Evolutionary conservation across 805 yeast species (phyloP).

Genomic region (Suhomyces sp.): DNA sequence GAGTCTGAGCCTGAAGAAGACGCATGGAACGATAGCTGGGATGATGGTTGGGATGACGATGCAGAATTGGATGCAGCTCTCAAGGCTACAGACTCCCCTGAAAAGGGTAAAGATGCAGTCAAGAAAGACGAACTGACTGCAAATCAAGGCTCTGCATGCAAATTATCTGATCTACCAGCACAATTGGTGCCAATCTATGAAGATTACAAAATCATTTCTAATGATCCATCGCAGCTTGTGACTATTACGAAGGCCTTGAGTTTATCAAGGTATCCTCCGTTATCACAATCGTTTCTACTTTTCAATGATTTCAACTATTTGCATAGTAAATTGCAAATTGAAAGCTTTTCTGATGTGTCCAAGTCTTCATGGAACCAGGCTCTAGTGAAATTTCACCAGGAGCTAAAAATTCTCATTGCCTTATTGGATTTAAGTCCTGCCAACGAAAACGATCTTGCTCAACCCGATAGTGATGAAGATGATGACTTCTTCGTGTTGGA

Average conservation of each 20-base stretch:
- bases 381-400: slow-evolving; percentile 15
- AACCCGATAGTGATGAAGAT: slow-evolving; percentile 1
- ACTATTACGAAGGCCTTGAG: slow-evolving; percentile 32
- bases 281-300: slow-evolving; percentile 31
- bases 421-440: slow-evolving; percentile 13
- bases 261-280: slow-evolving; percentile 30
- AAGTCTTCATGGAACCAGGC: slow-evolving; percentile 20
- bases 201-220: slow-evolving; percentile 20
- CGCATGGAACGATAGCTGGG: slow-evolving; percentile 28
- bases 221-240: slow-evolving; percentile 18
- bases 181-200: slow-evolving; percentile 20
- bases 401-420: slow-evolving; percentile 14
- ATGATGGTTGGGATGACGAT: slow-evolving; percentile 25
- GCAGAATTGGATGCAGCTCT: slow-evolving; percentile 1
- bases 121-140: not conserved
- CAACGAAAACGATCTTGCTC: not conserved
- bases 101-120: not conserved
- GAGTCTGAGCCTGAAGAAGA: slow-evolving; percentile 15
- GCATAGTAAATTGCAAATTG: slow-evolving; percentile 9
- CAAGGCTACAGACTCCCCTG: not conserved
- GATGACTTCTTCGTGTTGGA: slow-evolving; percentile 16
- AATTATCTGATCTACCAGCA: slow-evolving; percentile 22
- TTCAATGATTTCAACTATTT: slow-evolving; percentile 35
- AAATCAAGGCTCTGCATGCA: not conserved
- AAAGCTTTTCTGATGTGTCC: slow-evolving; percentile 15